Evolutionary conservation across 139 green algal species (phyloP).

Genomic region (Micromonas pusilla): DNA sequence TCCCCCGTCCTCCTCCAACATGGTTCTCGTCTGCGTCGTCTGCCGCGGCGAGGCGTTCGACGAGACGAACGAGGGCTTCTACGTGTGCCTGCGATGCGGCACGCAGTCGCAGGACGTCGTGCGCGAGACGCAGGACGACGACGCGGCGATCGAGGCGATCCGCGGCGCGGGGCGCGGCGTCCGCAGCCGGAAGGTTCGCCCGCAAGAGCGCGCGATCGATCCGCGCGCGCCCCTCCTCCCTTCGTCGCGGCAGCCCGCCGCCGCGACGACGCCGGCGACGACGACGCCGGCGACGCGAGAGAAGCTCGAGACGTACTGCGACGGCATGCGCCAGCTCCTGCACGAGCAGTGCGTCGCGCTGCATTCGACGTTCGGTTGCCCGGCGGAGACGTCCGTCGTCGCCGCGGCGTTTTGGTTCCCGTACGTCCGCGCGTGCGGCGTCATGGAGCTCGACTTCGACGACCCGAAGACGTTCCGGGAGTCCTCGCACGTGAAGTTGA

Average conservation of each 20-base stretch:
- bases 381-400: not conserved
- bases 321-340: not conserved
- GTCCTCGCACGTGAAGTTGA: not conserved
- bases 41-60: not conserved
- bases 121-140: not conserved
- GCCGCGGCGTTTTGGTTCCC: not conserved
- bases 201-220: too few species aligned
- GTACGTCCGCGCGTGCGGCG: not conserved
- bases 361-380: not conserved
- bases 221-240: too few species aligned
- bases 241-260: too few species aligned
- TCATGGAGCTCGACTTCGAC: not conserved
- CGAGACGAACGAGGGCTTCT: not conserved
- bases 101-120: slow-evolving; percentile 2
- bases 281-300: too few species aligned
- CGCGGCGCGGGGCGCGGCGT: too few species aligned
- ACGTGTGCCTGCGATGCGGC: slow-evolving; percentile 8
- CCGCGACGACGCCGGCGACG: too few species aligned
- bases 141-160: not conserved
- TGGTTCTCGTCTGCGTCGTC: not conserved
- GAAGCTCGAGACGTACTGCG: not conserved
- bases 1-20: too few species aligned
- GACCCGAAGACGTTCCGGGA: not conserved
- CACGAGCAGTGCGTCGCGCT: not conserved
- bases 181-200: too few species aligned